These are phyloP conservation scores for Lodderomyces theae DNA, from an alignment of 1,139 yeast species.

Conservation along the genomic window DNA sequence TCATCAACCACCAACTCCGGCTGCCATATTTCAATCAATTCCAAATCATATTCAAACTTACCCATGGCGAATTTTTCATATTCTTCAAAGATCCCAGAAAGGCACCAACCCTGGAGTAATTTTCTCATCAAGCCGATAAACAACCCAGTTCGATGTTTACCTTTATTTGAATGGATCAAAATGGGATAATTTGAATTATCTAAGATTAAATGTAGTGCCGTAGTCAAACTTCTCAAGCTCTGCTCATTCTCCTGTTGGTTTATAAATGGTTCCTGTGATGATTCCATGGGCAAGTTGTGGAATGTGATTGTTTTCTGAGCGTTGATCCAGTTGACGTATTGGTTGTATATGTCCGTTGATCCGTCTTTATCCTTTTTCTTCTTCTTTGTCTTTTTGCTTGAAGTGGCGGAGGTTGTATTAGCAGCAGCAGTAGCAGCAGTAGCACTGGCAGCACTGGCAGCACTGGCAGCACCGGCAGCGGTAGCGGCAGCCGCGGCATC, in stretches of 20 bases:
- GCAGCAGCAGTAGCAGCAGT: no score
- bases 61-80: constrained; percentile 92
- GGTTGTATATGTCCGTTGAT: constrained; percentile 36
- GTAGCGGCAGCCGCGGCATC: no score
- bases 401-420: constrained; percentile 9
- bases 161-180: constrained; percentile 87
- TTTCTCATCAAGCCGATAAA: constrained; percentile 86
- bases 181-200: constrained; percentile 80
- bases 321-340: constrained; percentile 64
- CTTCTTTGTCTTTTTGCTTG: constrained; percentile 32
- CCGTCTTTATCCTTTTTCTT: constrained; percentile 30
- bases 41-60: constrained; percentile 87
- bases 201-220: constrained; percentile 61
- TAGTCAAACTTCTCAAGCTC: constrained; percentile 49
- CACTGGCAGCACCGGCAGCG: no score
- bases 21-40: constrained; percentile 51
- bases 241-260: constrained; percentile 43
- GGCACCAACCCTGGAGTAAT: constrained; percentile 86
- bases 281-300: constrained; percentile 61
- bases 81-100: constrained; percentile 91
- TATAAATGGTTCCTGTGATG: constrained; percentile 74
- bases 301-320: constrained; percentile 51
- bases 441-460: no score
- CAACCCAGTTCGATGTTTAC: constrained; percentile 92
- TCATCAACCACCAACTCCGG: constrained; percentile 40